These are phyloP conservation scores for Arthrinium phaeospermum DNA, from an alignment of 2,329 filamentous ascomycete genomes.

Conservation along the genomic window DNA sequence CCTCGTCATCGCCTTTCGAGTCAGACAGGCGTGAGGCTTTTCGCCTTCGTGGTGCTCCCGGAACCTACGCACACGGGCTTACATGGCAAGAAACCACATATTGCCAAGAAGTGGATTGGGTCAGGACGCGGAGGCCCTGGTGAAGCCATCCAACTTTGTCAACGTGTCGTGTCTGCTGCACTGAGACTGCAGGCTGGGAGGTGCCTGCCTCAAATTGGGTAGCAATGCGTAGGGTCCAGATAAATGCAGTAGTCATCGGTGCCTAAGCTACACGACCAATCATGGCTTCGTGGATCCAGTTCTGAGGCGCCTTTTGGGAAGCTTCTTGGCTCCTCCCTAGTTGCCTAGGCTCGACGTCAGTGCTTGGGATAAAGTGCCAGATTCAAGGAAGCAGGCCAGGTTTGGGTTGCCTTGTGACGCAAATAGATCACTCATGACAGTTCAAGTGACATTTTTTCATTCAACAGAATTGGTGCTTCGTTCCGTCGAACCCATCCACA, in stretches of 20 bases:
- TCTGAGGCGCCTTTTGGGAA: slow-evolving; percentile 12
- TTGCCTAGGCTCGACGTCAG: slow-evolving; percentile 9
- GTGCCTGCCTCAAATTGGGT: slow-evolving; percentile 46
- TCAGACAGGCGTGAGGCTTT: background rate
- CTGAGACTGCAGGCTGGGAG: slow-evolving; percentile 27
- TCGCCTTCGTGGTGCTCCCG: background rate
- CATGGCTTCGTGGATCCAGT: slow-evolving; percentile 27
- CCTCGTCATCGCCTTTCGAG: background rate
- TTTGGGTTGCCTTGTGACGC: slow-evolving; percentile 13
- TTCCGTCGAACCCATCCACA: background rate
- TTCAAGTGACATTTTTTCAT: background rate
- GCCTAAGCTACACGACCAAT: slow-evolving; percentile 40
- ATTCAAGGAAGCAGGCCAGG: background rate
- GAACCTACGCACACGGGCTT: background rate
- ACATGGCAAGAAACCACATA: slow-evolving; percentile 8
- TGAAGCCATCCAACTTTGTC: slow-evolving; percentile 22
- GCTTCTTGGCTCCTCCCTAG: background rate
- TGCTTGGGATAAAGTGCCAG: background rate
- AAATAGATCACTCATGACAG: slow-evolving; percentile 2
- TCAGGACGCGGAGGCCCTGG: slow-evolving; percentile 3
- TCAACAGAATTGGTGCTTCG: background rate
- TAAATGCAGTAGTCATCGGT: slow-evolving; percentile 33
- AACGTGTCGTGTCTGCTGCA: slow-evolving; percentile 31
- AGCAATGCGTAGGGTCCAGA: slow-evolving; percentile 50
- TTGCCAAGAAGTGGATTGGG: slow-evolving; percentile 6